Evolutionary conservation across 2,329 filamentous ascomycete genomes (phyloP).

Genomic region (Fusarium napiforme): DNA sequence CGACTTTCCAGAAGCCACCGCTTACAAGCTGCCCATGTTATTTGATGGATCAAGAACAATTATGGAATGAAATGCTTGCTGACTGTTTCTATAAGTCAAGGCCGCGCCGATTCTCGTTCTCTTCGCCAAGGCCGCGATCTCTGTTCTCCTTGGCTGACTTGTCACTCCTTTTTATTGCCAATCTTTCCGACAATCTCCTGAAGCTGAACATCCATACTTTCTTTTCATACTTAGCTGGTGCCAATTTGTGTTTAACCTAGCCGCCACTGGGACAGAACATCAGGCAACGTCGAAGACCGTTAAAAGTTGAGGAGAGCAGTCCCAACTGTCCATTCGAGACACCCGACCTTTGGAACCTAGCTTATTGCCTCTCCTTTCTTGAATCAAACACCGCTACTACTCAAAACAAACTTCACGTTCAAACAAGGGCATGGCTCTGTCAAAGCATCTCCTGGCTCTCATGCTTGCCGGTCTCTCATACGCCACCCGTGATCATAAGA

Average conservation of each 20-base stretch:
- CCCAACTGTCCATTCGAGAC: not conserved
- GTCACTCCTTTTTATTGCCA: not conserved
- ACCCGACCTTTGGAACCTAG: not conserved
- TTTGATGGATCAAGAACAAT: not conserved
- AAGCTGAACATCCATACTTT: not conserved
- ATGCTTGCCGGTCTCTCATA: slow-evolving; percentile 40
- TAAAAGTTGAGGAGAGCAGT: not conserved
- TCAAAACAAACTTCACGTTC: not conserved
- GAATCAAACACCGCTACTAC: not conserved
- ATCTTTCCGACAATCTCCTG: not conserved
- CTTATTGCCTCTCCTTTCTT: not conserved
- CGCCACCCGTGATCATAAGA: slow-evolving; percentile 62
- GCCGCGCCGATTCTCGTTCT: not conserved
- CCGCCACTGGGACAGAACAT: not conserved
- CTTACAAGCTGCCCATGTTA: not conserved
- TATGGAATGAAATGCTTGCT: not conserved
- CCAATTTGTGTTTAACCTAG: not conserved
- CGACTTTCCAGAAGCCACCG: slow-evolving; percentile 18
- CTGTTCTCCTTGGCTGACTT: not conserved
- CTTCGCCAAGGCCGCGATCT: not conserved
- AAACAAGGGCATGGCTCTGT: slow-evolving; percentile 16
- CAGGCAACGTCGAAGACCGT: not conserved
- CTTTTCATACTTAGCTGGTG: not conserved
- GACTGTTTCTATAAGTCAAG: slow-evolving; percentile 6
- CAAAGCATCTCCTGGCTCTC: slow-evolving; percentile 27